A percentile compares a stretch with the other conserved stretches of the same genome.
Conservation (phyloP, 257 asterid species). For the Knoxia roxburghii region DNA sequence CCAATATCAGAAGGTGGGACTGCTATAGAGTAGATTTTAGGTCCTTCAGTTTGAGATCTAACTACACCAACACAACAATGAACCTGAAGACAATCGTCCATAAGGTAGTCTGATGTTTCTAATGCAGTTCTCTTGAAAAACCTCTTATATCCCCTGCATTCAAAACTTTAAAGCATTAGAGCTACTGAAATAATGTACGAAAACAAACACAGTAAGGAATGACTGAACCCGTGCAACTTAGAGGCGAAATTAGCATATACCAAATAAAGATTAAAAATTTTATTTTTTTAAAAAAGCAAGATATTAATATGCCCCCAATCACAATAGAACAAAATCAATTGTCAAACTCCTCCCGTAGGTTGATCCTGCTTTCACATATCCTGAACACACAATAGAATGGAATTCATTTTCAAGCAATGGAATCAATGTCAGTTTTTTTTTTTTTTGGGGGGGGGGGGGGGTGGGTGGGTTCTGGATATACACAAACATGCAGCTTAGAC, state of each 20-base stretch:
- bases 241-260: too few species aligned
- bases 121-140: conserved; percentile 66
- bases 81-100: conserved; percentile 83
- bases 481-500: too few species aligned
- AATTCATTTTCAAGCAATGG: neutral
- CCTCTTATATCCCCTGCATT: conserved; percentile 87
- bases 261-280: neutral
- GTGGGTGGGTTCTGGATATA: too few species aligned
- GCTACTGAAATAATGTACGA: neutral
- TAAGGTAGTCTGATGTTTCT: conserved; percentile 81
- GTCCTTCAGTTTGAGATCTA: conserved; percentile 74
- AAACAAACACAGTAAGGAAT: too few species aligned
- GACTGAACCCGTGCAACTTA: too few species aligned
- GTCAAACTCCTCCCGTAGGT: neutral
- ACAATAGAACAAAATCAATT: neutral
- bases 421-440: too few species aligned
- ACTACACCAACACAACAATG: conserved; percentile 95
- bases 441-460: too few species aligned
- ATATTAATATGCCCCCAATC: neutral
- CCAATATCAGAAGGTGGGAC: conserved; percentile 84
- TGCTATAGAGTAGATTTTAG: conserved; percentile 67
- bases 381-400: neutral
- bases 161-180: conserved; percentile 6
- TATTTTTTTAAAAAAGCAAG: neutral
- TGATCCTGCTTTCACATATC: neutral